phyloP scores from a whole-genome alignment of 2,329 filamentous ascomycete genomes.

The Ilyonectria sp. region DNA sequence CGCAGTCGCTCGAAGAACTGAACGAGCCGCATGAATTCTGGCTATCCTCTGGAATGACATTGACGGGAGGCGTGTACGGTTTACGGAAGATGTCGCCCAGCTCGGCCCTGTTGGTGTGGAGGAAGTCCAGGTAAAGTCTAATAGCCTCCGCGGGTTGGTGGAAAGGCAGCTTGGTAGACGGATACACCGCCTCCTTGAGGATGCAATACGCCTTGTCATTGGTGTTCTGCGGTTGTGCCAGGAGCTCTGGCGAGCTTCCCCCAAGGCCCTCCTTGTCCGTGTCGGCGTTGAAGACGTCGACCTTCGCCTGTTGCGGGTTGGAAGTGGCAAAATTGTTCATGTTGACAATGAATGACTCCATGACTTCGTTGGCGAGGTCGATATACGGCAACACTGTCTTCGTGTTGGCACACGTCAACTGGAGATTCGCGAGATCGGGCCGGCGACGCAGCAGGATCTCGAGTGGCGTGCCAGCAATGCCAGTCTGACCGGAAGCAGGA shows the following conservation, averaged over 20 bases:
- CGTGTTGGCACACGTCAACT: constrained; percentile 26
- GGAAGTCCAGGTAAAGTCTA: not conserved
- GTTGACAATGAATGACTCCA: constrained; percentile 26
- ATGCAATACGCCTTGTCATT: constrained; percentile 12
- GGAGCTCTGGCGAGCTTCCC: no score
- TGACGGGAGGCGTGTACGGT: no score
- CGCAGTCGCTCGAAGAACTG: no score
- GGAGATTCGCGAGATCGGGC: constrained; percentile 20
- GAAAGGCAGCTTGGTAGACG: not conserved
- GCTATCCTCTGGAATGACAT: no score
- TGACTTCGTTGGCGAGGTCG: constrained; percentile 25
- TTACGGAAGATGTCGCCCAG: not conserved
- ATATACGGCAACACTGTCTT: constrained; percentile 26
- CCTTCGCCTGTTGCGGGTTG: no score
- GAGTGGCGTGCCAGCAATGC: not conserved
- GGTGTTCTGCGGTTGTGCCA: not conserved
- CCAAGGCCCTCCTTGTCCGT: no score
- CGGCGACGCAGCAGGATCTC: constrained; percentile 8
- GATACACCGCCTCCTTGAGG: constrained; percentile 2
- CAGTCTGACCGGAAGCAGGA: not conserved
- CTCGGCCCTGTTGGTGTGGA: not conserved
- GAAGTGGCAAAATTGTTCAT: no score
- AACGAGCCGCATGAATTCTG: no score
- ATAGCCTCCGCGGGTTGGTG: not conserved
- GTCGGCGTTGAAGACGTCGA: no score